Evolutionary conservation across 1,284 basidiomycete species (phyloP), one percentile per base, ranked within the genome.

Genomic region (Pseudozyma hubeiensis): DNA sequence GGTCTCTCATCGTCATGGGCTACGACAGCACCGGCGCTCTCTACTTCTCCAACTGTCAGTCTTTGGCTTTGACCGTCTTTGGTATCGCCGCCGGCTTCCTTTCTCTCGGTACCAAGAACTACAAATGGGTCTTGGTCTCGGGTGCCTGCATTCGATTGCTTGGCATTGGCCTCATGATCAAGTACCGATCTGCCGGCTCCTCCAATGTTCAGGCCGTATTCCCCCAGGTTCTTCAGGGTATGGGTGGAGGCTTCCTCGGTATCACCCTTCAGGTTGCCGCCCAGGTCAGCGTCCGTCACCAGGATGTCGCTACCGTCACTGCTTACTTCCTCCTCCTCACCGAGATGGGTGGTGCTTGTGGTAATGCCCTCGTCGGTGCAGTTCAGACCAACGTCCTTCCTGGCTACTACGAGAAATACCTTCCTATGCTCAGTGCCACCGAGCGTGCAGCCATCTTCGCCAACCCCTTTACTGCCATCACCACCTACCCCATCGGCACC

Each of bases 271-370:
- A 81, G 51, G 76, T 82, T 13, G 71, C 79, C 14, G 76, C 82
- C 8, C 82, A 84, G 59, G 78, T 84, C 40, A 76, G 73, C 31
- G 82, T 84, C 19, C 81, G 74, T 11, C 82, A 84, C 64, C 81
- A 82, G 55, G 80, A 83, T 37, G 82, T 83, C 9, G 81, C 82
- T 33, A 80, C 80, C 53, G 82, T 84, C 51, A 83, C 82, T n/a
- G 77, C 81, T 16, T 81, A 80, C 53, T 77, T 83, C 63, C 61
- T 84, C 10, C 73, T 83, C 9, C 54, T 80, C 51, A 77, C 78
- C 50, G 76, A 79, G 49, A 75, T 84, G 37, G 82, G 82, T 11
- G 81, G 79, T 40, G 72, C 78, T 7, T 73, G 79, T 49, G 82
- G 82, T 44, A 67, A 73, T 19, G 78, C 82, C 17, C 46, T 82